Evolutionary conservation across 495 filamentous ascomycete species (phyloP).

Genomic region (Podospora tetraspora): DNA sequence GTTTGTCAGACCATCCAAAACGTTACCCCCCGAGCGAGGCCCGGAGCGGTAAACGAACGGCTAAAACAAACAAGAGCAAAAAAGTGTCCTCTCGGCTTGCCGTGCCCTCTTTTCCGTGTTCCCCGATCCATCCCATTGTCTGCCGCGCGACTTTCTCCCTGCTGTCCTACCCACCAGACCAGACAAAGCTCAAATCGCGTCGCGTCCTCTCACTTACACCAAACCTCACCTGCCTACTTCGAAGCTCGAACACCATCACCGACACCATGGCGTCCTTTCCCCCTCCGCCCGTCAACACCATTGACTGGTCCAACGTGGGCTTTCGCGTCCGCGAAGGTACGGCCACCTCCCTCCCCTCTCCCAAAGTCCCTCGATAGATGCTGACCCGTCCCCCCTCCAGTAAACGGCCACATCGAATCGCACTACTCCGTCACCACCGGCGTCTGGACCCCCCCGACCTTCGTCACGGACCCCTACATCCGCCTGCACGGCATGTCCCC

Average conservation of each 20-base stretch:
- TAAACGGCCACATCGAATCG: constrained; percentile 73
- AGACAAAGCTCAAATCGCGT: not conserved
- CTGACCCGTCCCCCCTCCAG: constrained; percentile 31
- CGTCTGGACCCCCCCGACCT: constrained; percentile 67
- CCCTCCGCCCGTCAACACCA: constrained; percentile 72
- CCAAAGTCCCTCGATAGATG: not conserved
- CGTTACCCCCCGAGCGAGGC: not conserved
- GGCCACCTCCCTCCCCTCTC: not conserved
- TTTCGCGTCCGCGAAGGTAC: constrained; percentile 84
- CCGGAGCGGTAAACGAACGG: not conserved
- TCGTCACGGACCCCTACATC: constrained; percentile 72
- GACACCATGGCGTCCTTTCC: constrained; percentile 56
- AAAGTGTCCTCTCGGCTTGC: not conserved
- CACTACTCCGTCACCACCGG: constrained; percentile 64
- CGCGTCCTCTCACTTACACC: not conserved
- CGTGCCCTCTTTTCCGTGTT: not conserved
- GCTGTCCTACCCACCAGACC: not conserved
- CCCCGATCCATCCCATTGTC: not conserved
- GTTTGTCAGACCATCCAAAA: not conserved
- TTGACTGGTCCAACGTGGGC: constrained; percentile 89
- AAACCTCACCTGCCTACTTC: not conserved
- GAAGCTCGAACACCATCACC: not conserved
- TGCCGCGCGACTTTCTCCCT: not conserved
- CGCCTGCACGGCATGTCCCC: constrained; percentile 86
- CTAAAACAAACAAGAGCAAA: not conserved